phyloP scores from a whole-genome alignment of 169 alveolate species.

The Cryptosporidium ubiquitum region DNA sequence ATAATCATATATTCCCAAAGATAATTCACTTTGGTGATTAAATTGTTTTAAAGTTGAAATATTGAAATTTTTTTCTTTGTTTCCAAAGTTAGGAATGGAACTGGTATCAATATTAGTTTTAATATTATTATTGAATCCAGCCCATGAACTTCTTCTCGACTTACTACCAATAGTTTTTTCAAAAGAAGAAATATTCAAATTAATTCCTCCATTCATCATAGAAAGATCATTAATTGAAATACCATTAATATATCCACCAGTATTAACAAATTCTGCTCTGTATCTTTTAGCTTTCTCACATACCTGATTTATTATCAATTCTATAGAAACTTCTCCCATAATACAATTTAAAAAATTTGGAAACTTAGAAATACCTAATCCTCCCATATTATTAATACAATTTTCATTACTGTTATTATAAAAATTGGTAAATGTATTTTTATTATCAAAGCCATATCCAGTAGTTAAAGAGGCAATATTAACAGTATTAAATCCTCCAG shows the following conservation, averaged over 20 bases:
- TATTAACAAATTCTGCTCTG: slow-evolving; percentile 17
- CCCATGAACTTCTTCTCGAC: neutral
- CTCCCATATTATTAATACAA: neutral
- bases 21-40: neutral
- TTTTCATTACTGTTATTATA: neutral
- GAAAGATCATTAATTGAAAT: neutral
- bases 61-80: neutral
- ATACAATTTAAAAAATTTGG: slow-evolving; percentile 5
- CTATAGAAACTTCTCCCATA: slow-evolving; percentile 62
- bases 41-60: neutral
- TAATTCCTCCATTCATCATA: neutral
- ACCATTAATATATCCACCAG: slow-evolving; percentile 64
- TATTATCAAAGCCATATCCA: no score
- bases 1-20: neutral
- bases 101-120: neutral
- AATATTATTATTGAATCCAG: neutral
- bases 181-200: neutral
- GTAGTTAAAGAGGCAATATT: no score
- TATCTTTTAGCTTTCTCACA: slow-evolving; percentile 51
- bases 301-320: slow-evolving; percentile 28
- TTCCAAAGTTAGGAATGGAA: no score
- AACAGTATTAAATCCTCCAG: no score
- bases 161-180: neutral
- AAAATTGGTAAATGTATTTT: neutral
- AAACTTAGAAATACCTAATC: neutral